Evolutionary conservation across 768 basidiomycete genomes (phyloP), one percentile per base, ranked within the genome.

Genomic region (Naematelia encephala): DNA sequence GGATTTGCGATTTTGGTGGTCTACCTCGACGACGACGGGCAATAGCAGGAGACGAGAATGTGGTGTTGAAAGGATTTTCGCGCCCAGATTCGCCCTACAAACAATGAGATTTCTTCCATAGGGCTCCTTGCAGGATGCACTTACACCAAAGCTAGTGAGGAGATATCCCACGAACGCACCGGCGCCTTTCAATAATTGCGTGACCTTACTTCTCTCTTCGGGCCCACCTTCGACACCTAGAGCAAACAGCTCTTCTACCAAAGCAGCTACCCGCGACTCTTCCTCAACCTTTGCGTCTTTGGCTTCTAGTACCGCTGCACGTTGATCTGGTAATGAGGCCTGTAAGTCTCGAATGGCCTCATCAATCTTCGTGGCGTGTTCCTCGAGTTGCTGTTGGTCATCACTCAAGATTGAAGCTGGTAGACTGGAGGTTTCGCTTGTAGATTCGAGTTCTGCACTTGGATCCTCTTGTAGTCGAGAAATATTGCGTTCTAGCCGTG

Each of bases 1-100:
- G 51, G 57, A 42, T 46, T 54, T 47, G 28, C 29, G 29, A 28
- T 55, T 49, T 70, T 69, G 68, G 68, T 16, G 71, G 71, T 62
- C 71, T 50, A 16, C 71, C 71, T 22, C 71, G 57, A 28, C 66
- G 48, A 14, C 71, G 59, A 3, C 64, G 59, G 23, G 68, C 68
- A 42, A 73, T 60, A 16, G 71, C 71, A 11, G 71, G 66, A 4
- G 70, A 62, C 4, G 68, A 67, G 54, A 57, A 73, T 14, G 66
- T 52, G 3, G 59, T 29, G 44, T 56, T 59, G 19, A 50, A 48
- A 10, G 39, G 22, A 23, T 53, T 48, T 44, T 64, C 28, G 16
- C 11, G 16, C 8, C 25, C 21, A 14, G 16, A 22, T 46, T 39
- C 34, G 34, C 34, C 34, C 34, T 39, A 39, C 8, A 39, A 39